phyloP scores from a whole-genome alignment of 805 yeast genomes.

The Zygoascus bituminiphila region DNA sequence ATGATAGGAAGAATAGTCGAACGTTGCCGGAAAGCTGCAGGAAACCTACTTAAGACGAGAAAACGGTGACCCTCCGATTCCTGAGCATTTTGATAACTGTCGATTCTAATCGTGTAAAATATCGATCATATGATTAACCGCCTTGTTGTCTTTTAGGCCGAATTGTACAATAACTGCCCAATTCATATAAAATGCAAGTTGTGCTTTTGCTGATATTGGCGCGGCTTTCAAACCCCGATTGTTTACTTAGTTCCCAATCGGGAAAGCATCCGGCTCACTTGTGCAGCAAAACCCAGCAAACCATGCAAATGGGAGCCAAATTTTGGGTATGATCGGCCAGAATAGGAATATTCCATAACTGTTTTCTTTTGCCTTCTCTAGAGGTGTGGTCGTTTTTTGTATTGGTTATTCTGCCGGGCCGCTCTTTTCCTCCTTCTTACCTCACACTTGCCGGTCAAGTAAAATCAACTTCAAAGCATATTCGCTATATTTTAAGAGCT shows the following conservation, averaged over 20 bases:
- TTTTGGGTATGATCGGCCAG: background rate
- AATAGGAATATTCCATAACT: background rate
- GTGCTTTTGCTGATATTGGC: background rate
- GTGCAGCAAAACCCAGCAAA: background rate
- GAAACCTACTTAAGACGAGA: too few relatives aligned
- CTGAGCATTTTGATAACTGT: too few relatives aligned
- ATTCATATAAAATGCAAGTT: background rate
- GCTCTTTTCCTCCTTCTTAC: slow-evolving; percentile 3
- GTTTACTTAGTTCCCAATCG: background rate
- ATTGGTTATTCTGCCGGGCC: slow-evolving; percentile 2
- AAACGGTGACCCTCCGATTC: too few relatives aligned
- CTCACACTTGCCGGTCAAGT: slow-evolving; percentile 21
- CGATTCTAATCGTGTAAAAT: too few relatives aligned
- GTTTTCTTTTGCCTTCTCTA: background rate
- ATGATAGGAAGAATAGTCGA: too few relatives aligned
- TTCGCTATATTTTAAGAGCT: slow-evolving; percentile 8
- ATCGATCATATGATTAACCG: too few relatives aligned
- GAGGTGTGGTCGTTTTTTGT: background rate
- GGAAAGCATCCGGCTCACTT: background rate
- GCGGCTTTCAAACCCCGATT: background rate
- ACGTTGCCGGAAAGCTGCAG: too few relatives aligned
- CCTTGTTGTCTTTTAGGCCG: too few relatives aligned
- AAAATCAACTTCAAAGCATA: slow-evolving; percentile 2
- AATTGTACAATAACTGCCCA: too few relatives aligned
- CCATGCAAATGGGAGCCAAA: background rate